Base-by-base conservation (phyloP, 2,329 filamentous ascomycete genomes). In the Chrysoporthe austroafricana region DNA sequence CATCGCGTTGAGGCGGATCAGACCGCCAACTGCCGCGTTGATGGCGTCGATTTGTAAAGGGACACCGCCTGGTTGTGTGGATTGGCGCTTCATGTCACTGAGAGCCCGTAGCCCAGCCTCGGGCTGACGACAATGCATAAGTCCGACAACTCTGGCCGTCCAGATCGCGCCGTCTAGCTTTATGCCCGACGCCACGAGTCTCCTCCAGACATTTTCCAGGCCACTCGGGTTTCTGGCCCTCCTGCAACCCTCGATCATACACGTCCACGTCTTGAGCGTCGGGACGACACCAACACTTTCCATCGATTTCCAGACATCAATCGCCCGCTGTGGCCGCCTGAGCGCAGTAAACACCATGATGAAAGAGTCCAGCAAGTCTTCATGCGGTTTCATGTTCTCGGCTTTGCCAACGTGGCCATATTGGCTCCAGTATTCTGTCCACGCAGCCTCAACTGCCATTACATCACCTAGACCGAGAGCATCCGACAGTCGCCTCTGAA, bases 211-310 rank as follows among this genome's bases (percentile, higher is more conserved):
- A 1, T 82, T 82, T 66, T 90, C 85, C 69, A 94, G 81, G 32
- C 84, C 87, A n/a, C 80, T 76, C 0, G 82, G 71, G 72, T 93
- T 88, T 64, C 83, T 82, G 62, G 86, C 83, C 62, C 82, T 83
- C 74, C 85, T 86, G 77, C 89, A 93, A 1, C 92, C 92, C 66
- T 87, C 83, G 71, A 96, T 86, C 85, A 96, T 91, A 56, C 86
- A 81, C 50, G 88, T 90, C 86, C 91, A 96, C 0, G 91, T 90
- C 72, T 81, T 84, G 65, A 90, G 73, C 7, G 84, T 88, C 16
- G 91, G 90, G 66, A 80, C 76, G 42, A 90, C 75, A 1, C 85
- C 86, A 63, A 85, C 70, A 50, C 74, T 71, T 43, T 75, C 71
- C 82, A 86, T 86, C 56, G 79, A 66, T 43, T 80, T 77, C 72